A percentile compares a stretch with the other conserved stretches of the same genome.
Evolutionary conservation across 2,329 filamentous ascomycete species (phyloP).

Genomic region (Aspergillus hortae): DNA sequence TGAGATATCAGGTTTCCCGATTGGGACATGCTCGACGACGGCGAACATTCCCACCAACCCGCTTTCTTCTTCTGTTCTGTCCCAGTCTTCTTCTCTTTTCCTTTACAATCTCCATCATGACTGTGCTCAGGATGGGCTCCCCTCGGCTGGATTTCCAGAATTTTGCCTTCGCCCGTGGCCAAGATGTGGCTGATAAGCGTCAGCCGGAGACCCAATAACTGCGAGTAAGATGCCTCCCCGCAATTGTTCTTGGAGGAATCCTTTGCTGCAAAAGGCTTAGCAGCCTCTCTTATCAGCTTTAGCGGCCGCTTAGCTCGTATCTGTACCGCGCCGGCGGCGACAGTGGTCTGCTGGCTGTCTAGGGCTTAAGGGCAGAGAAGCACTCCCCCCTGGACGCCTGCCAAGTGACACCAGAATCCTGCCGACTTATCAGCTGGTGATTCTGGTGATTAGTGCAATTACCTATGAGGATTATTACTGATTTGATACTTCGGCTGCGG

Average conservation of each 20-base stretch:
- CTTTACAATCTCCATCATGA: too few relatives aligned
- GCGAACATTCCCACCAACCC: background rate
- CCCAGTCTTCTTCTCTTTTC: too few relatives aligned
- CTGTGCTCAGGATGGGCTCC: too few relatives aligned
- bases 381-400: background rate
- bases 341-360: background rate
- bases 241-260: background rate
- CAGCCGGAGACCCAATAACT: background rate
- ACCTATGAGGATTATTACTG: background rate
- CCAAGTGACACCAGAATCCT: background rate
- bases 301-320: background rate
- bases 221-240: background rate
- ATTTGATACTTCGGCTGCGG: background rate
- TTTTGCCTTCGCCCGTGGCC: background rate
- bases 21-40: background rate
- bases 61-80: too few relatives aligned
- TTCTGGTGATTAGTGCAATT: background rate
- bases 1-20: background rate
- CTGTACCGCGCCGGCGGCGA: background rate
- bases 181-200: background rate
- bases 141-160: background rate
- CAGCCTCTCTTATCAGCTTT: background rate
- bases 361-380: background rate
- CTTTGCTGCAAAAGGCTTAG: background rate
- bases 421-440: background rate